Evolutionary conservation across 1,284 basidiomycete species (phyloP).

Genomic region (Gymnopus androsaceus): DNA sequence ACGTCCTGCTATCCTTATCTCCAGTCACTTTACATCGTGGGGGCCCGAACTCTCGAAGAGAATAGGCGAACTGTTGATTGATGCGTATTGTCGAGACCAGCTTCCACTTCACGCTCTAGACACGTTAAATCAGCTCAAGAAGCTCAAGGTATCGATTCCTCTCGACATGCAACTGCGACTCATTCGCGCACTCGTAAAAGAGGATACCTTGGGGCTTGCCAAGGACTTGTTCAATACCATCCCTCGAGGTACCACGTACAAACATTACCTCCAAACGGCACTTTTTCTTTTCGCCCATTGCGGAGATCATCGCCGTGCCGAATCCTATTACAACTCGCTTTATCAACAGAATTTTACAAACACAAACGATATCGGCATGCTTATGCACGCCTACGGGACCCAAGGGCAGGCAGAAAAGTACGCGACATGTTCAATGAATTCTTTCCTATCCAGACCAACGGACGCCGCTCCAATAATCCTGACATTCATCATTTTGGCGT

Average conservation of each 20-base stretch:
- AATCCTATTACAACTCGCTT: constrained; percentile 46
- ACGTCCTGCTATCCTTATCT: constrained; percentile 38
- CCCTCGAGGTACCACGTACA: constrained; percentile 22
- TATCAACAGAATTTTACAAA: constrained; percentile 29
- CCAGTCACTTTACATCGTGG: constrained; percentile 25
- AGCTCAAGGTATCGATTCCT: constrained; percentile 34
- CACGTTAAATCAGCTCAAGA: constrained; percentile 44
- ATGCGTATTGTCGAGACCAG: constrained; percentile 34
- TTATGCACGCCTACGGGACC: constrained; percentile 58
- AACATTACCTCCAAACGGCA: constrained; percentile 44
- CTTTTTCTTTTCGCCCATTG: constrained; percentile 53
- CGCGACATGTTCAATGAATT: constrained; percentile 54
- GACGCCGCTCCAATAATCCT: constrained; percentile 38
- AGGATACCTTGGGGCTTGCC: constrained; percentile 43
- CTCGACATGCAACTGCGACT: constrained; percentile 36
- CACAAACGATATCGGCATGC: constrained; percentile 39
- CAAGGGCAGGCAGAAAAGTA: constrained; percentile 43
- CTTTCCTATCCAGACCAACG: constrained; percentile 42
- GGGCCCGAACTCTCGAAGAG: constrained; percentile 28
- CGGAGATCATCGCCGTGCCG: constrained; percentile 47
- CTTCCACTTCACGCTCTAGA: constrained; percentile 43
- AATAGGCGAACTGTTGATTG: constrained; percentile 44
- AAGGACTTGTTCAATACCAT: constrained; percentile 42
- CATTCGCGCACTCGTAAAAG: constrained; percentile 47
- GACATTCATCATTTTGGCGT: constrained; percentile 53